Base-by-base conservation (phyloP, 2,329 filamentous ascomycete species). In the Cladophialophora psammophila region DNA sequence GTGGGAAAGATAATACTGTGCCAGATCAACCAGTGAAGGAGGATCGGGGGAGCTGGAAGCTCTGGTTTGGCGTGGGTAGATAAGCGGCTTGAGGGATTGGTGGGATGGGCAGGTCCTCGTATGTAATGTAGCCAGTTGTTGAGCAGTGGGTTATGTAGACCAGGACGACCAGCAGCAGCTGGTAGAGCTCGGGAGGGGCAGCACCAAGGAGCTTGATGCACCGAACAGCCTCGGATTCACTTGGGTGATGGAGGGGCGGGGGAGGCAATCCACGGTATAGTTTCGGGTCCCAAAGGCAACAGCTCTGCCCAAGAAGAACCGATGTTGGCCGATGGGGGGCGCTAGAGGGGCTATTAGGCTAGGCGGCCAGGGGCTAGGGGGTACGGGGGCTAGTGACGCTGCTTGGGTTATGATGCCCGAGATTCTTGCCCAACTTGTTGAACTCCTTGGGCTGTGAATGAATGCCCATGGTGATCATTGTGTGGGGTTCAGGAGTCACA, bases 11-110 rank as follows among this genome's bases (percentile, higher is more conserved):
- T 52, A 26, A 26, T 26, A 2, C 26, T 3, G 26, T 59, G 36
- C 45, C 13, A 50, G 59, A 42, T 48, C 59, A 52, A 42, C 48
- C 31, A 61, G 36, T 35, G 32, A 53, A 40, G 32, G 45, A 45
- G 57, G 26, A 45, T 34, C 13, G 36, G 34, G 26, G 9, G 31
- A 53, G 48, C 48, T 40, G 26, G 9, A 15, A 53, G 48, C 48
- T 40, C 10, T 61, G 45, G 59, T 54, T 15, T 52, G 57, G 34
- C 26, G 57, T 48, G 32, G 59, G 52, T 61, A 61, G 45, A 50
- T 50, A 50, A 50, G 45, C 45, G 40, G 59, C 32, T 32, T 18
- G 31, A 61, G 59, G 45, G 59, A 61, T 61, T 61, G 59, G 59
- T 38, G 59, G 59, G 59, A 54, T n/a, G 58, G 32, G 20, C 40